phyloP scores from a whole-genome alignment of 768 basidiomycete genomes.

The Trametes sanguinea region DNA sequence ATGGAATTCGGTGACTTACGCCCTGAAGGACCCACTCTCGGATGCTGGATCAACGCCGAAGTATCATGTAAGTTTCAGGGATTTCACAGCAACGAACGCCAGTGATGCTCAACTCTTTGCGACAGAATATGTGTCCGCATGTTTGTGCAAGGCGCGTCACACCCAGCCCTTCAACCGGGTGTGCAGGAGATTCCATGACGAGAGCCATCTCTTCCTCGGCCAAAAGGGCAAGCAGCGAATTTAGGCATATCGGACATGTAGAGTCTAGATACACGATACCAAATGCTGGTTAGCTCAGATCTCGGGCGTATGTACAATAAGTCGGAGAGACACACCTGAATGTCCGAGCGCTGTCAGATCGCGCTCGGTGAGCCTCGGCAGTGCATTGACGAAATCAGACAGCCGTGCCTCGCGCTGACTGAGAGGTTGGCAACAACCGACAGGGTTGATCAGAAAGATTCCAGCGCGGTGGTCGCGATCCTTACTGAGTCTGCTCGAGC shows the following conservation, averaged over 20 bases:
- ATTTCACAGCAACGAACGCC: neutral
- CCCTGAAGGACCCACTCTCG: constrained; percentile 48
- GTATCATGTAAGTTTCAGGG: neutral
- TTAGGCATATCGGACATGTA: constrained; percentile 75
- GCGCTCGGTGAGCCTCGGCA: constrained; percentile 29
- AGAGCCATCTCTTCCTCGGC: constrained; percentile 74
- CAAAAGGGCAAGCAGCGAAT: constrained; percentile 63
- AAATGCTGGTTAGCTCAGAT: neutral
- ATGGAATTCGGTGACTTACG: neutral
- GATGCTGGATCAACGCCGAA: constrained; percentile 44
- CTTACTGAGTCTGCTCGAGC: constrained; percentile 15
- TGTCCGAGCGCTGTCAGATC: constrained; percentile 26
- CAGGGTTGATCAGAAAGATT: neutral
- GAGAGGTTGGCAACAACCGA: neutral
- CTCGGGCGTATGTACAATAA: too few species aligned
- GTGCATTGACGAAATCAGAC: constrained; percentile 8
- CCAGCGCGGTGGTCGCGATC: neutral
- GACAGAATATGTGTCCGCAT: constrained; percentile 71
- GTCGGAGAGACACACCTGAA: constrained; percentile 13
- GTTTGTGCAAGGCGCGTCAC: constrained; percentile 55
- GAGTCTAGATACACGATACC: constrained; percentile 48
- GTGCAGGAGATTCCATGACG: constrained; percentile 79
- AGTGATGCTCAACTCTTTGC: constrained; percentile 63
- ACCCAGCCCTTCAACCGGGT: constrained; percentile 67
- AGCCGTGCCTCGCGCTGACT: constrained; percentile 14